Conservation (phyloP, 495 filamentous ascomycete genomes). For the Hyaloscypha bicolor region DNA sequence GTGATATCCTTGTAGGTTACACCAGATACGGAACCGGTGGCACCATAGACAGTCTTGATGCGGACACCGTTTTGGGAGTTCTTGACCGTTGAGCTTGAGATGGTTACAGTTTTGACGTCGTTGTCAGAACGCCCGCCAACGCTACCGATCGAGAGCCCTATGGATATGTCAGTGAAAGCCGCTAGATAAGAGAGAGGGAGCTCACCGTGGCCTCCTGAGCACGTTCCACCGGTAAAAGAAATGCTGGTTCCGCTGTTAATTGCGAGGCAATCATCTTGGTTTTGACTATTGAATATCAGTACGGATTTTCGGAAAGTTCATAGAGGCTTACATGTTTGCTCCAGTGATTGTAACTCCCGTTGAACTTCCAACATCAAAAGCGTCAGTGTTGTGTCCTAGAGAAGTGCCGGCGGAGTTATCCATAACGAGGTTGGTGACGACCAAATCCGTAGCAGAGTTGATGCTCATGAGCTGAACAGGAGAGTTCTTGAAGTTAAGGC, state of each 20-base stretch:
- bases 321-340: conserved; percentile 35
- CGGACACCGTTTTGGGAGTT: conserved; percentile 60
- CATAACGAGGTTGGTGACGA: conserved; percentile 47
- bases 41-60: conserved; percentile 62
- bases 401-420: conserved; percentile 49
- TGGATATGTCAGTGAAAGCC: conserved; percentile 45
- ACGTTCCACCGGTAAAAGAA: conserved; percentile 50
- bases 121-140: conserved; percentile 64
- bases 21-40: conserved; percentile 58
- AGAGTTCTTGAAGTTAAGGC: conserved; percentile 54
- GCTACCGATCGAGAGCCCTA: conserved; percentile 63
- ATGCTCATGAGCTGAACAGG: conserved; percentile 66
- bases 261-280: conserved; percentile 67
- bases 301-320: neutral
- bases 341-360: conserved; percentile 54
- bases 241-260: conserved; percentile 57
- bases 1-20: conserved; percentile 61
- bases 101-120: conserved; percentile 57
- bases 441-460: conserved; percentile 48
- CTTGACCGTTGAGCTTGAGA: conserved; percentile 51
- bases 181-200: neutral
- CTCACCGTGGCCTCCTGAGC: conserved; percentile 62
- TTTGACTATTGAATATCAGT: conserved; percentile 48
- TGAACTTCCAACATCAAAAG: conserved; percentile 58
- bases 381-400: conserved; percentile 66